These are phyloP conservation scores for Macroventuria anomochaeta DNA, from an alignment of 2,329 filamentous ascomycete genomes.

Conservation along the genomic window DNA sequence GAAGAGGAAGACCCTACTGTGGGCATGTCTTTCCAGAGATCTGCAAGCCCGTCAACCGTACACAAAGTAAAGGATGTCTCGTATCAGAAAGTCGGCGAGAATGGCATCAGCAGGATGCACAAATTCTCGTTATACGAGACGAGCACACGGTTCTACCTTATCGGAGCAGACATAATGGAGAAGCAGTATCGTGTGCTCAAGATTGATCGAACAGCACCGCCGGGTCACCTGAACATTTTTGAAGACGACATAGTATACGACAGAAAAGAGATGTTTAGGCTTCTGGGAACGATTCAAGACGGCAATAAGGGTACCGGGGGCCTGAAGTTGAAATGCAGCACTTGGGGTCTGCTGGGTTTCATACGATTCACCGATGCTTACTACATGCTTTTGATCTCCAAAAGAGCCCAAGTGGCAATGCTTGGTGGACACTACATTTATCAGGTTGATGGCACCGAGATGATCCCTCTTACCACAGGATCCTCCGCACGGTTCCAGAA, in stretches of 20 bases:
- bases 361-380: constrained; percentile 94
- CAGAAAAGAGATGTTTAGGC: constrained; percentile 87
- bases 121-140: constrained; percentile 99
- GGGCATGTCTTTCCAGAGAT: constrained; percentile 48
- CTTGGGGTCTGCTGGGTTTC: constrained; percentile 94
- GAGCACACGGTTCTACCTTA: constrained; percentile 88
- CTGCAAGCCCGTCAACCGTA: constrained; percentile 48
- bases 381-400: constrained; percentile 97
- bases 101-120: constrained; percentile 71
- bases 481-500: constrained; percentile 70
- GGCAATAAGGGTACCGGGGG: constrained; percentile 91
- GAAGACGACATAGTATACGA: constrained; percentile 97
- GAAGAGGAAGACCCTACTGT: constrained; percentile 52
- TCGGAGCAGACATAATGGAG: constrained; percentile 90
- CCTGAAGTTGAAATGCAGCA: constrained; percentile 85
- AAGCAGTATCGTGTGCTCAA: constrained; percentile 89
- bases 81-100: constrained; percentile 53
- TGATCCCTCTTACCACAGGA: constrained; percentile 82
- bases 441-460: constrained; percentile 90
- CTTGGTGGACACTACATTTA: constrained; percentile 96
- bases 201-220: constrained; percentile 86
- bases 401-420: constrained; percentile 94
- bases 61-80: constrained; percentile 48
- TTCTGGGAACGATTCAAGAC: constrained; percentile 94
- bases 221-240: constrained; percentile 78